Percentiles rank a stretch among this genome's conserved stretches.
phyloP scores from a whole-genome alignment of 768 basidiomycete species.

The Podaxis sp. region DNA sequence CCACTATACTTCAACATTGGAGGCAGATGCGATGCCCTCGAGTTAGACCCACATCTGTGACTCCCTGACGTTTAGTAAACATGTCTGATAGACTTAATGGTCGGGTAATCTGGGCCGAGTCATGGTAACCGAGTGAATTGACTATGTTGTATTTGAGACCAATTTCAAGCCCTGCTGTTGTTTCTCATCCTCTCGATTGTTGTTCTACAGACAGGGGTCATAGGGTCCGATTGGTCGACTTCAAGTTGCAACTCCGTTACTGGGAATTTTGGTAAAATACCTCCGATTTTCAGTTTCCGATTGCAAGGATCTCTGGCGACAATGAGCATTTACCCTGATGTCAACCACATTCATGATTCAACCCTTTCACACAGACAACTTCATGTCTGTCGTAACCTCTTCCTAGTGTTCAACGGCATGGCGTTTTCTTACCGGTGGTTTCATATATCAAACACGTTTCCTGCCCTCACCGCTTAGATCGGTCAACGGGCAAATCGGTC shows the following conservation, averaged over 20 bases:
- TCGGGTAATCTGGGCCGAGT: background rate
- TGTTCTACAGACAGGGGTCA: background rate
- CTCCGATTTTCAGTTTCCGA: background rate
- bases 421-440: background rate
- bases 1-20: too few species aligned
- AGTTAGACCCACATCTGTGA: too few species aligned
- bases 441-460: background rate
- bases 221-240: background rate
- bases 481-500: background rate
- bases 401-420: background rate
- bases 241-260: background rate
- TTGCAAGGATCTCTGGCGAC: background rate
- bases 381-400: too few species aligned
- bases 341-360: too few species aligned
- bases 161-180: background rate
- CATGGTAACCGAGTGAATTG: background rate
- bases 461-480: background rate
- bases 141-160: background rate
- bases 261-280: background rate
- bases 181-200: background rate
- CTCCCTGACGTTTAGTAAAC: background rate
- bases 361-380: too few species aligned
- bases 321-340: too few species aligned
- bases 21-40: too few species aligned
- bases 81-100: background rate